Evolutionary conservation across 768 basidiomycete genomes (phyloP).

Genomic region (Mrakia gelida): DNA sequence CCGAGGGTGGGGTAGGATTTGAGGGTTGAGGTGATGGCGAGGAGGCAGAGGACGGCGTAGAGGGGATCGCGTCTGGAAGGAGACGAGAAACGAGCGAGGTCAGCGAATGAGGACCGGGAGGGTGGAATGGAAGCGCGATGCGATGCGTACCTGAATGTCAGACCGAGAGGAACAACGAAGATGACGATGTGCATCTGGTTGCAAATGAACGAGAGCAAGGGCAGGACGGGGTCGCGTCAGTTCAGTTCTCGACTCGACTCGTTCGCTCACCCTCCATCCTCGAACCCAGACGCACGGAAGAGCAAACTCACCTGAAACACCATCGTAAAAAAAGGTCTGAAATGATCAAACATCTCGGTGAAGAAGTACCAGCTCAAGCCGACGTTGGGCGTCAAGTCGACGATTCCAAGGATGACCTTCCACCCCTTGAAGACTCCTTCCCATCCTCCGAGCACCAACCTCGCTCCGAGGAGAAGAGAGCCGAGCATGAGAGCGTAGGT

Average conservation of each 20-base stretch:
- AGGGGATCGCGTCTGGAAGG: conserved; percentile 70
- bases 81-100: conserved; percentile 35
- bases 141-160: conserved; percentile 73
- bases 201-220: neutral
- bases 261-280: too few relatives aligned
- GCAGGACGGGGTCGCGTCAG: neutral
- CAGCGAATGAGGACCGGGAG: conserved; percentile 86
- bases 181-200: conserved; percentile 25
- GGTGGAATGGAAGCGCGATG: too few relatives aligned
- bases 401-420: conserved; percentile 54
- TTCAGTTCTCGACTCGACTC: neutral
- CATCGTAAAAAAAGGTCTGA: conserved; percentile 90
- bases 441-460: conserved; percentile 9
- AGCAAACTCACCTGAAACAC: conserved; percentile 79
- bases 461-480: neutral
- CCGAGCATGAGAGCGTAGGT: neutral
- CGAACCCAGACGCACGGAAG: conserved; percentile 58
- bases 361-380: conserved; percentile 71
- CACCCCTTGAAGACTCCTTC: conserved; percentile 15
- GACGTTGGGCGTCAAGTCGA: conserved; percentile 87
- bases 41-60: conserved; percentile 68
- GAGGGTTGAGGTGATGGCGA: conserved; percentile 75
- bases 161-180: conserved; percentile 47
- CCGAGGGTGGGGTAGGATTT: conserved; percentile 89
- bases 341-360: conserved; percentile 99